These are phyloP conservation scores for Cryptococcus amylolentus DNA, from an alignment of 1,284 basidiomycete genomes.

Conservation along the genomic window DNA sequence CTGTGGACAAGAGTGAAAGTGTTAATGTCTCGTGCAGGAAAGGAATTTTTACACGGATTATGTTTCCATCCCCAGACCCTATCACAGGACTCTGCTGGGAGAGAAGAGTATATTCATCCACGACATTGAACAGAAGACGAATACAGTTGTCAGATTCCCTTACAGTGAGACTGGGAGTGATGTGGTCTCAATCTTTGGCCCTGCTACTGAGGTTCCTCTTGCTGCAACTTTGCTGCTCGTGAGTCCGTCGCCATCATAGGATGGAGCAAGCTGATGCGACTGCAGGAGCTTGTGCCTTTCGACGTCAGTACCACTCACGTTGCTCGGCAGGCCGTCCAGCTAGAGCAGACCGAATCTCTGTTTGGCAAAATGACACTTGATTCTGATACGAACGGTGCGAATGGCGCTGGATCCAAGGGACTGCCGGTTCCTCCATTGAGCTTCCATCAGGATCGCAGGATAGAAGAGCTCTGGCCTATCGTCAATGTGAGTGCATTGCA, in stretches of 20 bases:
- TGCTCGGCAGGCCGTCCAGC: too few relatives aligned
- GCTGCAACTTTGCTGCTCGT: conserved; percentile 87
- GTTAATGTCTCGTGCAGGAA: conserved; percentile 57
- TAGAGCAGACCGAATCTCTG: too few relatives aligned
- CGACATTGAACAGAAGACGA: conserved; percentile 95
- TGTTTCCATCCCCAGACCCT: conserved; percentile 85
- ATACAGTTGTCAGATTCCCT: conserved; percentile 89
- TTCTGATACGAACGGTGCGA: too few relatives aligned
- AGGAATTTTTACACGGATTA: conserved; percentile 90
- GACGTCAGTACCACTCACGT: conserved; percentile 55
- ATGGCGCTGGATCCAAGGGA: too few relatives aligned
- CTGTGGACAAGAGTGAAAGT: neutral
- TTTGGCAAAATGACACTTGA: too few relatives aligned
- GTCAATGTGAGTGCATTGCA: neutral
- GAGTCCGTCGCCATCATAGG: conserved; percentile 2
- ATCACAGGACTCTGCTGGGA: conserved; percentile 89
- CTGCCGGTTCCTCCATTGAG: conserved; percentile 6
- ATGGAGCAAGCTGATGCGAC: neutral
- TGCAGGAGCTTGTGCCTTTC: conserved; percentile 90
- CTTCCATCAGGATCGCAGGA: conserved; percentile 20
- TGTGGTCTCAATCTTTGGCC: conserved; percentile 82
- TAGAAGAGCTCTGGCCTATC: conserved; percentile 31
- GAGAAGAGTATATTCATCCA: conserved; percentile 97
- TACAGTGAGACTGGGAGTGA: conserved; percentile 88
- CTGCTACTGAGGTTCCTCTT: conserved; percentile 94